phyloP scores from a whole-genome alignment of 2,329 filamentous ascomycete genomes.

The Tolypocladium tropicale region DNA sequence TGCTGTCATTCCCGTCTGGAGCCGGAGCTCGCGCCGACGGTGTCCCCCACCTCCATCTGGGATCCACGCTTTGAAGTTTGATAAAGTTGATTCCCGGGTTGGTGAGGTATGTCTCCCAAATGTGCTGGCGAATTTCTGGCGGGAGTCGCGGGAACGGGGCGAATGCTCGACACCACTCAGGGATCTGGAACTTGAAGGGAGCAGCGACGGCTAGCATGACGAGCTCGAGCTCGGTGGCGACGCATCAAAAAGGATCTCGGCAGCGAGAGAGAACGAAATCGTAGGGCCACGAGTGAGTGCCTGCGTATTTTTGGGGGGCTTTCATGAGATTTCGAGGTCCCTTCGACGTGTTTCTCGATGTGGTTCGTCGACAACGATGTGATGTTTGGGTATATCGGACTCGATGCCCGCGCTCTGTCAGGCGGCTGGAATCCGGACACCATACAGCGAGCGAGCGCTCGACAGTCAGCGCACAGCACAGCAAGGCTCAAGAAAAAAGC shows the following conservation, averaged over 20 bases:
- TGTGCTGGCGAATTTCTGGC: conserved; percentile 22
- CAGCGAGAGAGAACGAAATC: background rate
- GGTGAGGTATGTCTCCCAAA: conserved; percentile 20
- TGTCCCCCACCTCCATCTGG: conserved; percentile 12
- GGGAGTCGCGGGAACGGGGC: conserved; percentile 20
- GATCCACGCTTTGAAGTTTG: conserved; percentile 13
- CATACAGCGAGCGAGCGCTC: background rate
- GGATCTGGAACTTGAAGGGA: conserved; percentile 20
- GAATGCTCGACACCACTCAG: conserved; percentile 19
- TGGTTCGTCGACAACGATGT: background rate
- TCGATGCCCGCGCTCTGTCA: background rate
- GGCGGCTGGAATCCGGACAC: background rate
- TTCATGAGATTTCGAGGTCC: background rate
- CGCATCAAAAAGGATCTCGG: background rate
- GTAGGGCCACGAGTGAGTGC: background rate
- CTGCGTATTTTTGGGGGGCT: background rate
- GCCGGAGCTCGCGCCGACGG: background rate
- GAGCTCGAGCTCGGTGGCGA: background rate
- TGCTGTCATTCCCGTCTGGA: background rate
- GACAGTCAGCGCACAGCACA: background rate
- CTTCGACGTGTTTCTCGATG: background rate
- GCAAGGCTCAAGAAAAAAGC: background rate
- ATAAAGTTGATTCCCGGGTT: conserved; percentile 25
- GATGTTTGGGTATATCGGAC: background rate
- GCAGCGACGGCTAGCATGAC: background rate